Percentiles rank a stretch among this genome's conserved stretches.
Evolutionary conservation across 2,329 filamentous ascomycete genomes (phyloP).

Genomic region (Nothomitra cinnamomea): DNA sequence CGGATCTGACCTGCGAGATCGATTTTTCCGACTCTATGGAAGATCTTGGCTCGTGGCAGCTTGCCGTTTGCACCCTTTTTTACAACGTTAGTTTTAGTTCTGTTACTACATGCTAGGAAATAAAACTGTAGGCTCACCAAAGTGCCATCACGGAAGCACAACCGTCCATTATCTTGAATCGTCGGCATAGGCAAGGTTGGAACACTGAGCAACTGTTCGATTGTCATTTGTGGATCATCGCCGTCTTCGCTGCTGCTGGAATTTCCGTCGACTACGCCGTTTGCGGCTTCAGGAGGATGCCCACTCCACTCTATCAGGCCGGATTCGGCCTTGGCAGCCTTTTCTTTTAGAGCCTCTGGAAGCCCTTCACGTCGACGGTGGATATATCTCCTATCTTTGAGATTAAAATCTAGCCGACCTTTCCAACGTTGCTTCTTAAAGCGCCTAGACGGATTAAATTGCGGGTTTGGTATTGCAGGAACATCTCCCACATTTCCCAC

Average conservation of each 20-base stretch:
- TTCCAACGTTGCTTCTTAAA: neutral
- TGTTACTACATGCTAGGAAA: neutral
- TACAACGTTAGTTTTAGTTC: neutral
- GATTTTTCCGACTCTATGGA: constrained; percentile 3
- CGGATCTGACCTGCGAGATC: neutral
- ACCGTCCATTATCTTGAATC: constrained; percentile 2
- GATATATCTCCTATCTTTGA: neutral
- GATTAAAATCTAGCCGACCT: neutral
- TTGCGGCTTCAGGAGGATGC: neutral
- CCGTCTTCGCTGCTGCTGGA: neutral
- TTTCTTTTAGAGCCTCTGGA: neutral
- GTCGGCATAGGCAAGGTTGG: constrained; percentile 1
- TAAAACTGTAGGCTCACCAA: neutral
- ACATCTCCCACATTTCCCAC: neutral
- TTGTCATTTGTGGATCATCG: neutral
- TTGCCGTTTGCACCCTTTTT: constrained; percentile 1
- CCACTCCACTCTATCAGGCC: no score
- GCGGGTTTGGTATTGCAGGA: neutral
- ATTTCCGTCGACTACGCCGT: neutral
- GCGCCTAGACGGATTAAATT: neutral
- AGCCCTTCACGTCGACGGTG: neutral
- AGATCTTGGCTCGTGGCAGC: constrained; percentile 3
- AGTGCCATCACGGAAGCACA: constrained; percentile 2
- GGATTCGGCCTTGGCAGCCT: neutral
- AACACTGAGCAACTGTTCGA: neutral